Evolutionary conservation across 164 flowering plant genomes (phyloP), one percentile per base, ranked within the genome.

Genomic region (Vitis vinifera): DNA sequence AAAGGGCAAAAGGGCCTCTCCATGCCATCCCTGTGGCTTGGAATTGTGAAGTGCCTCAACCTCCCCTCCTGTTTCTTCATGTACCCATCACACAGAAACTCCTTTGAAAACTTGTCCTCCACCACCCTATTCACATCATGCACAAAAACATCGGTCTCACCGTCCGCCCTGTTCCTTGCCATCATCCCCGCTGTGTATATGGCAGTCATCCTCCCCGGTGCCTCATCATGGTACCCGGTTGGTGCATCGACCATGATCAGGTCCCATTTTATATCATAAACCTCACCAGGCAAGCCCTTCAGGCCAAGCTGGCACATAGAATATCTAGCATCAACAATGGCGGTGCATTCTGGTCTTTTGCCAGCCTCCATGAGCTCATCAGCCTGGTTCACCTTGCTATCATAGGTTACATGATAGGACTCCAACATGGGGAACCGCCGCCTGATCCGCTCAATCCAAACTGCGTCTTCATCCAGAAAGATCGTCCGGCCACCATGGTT

Each of bases 241-340:
- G 98, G 99, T 0, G 97, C 99, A 23, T 93, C 99, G 37, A 95
- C 94, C 97, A 92, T 92, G 31, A 94, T 91, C 78, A 94, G 23
- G 57, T 94, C 99, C 99, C 99, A 94, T 62, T 87, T 67, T 1
- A 57, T 80, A 51, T 86, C 90, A 31, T 90, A 90, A 14, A 91
- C 75, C 66, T 85, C 92, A 37, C 30, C 68, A 2, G 96, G 94
- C 59, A 95, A 65, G 1, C 86, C 81, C 65, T 88, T 90, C 55
- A 90, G 55, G 0, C 91, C 84, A 9, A 93, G 87, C 50, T 67
- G 73, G 51, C 99, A 93, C 68, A 70, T 70, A 0, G 95, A 88
- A 48, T 51, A 58, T 63, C 82, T 83, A 0, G 86, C 83, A 65
- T 90, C 89, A 2, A 62, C 71, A 30, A 89, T 75, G 0, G 74